Base-by-base conservation (phyloP, 1,284 basidiomycete genomes). In the Papiliotrema nemorosa region DNA sequence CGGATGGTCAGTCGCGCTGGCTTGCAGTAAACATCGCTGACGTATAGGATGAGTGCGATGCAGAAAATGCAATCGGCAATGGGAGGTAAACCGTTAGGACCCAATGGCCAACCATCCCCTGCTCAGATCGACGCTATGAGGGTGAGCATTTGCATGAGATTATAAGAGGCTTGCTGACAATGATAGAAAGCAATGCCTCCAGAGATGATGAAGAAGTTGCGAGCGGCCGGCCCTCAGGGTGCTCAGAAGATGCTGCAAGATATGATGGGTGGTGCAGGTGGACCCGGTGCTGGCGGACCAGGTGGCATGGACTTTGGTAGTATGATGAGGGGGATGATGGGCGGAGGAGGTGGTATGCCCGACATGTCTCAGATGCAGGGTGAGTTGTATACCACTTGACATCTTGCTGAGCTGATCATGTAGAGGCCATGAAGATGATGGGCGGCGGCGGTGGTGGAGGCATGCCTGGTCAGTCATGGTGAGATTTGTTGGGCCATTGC, bases 161-260 rank as follows among this genome's bases (percentile, higher is more conserved):
- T 21, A 34, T 22, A 24, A n/a, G 26, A n/a, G 20, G 10, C 14
- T 21, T 40, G 47, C 46, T 54, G 22, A 45, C 33, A n/a, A 43
- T 7, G 6, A n/a, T 64, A 90, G 83, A 85, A 88, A 53, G 79
- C 88, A 13, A 85, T 93, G 82, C 90, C 90, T 2, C 89, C 90
- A 10, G 89, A 90, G 29, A 86, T 91, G 83, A 71, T 92, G 52
- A 86, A 84, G 49, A 87, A 90, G 70, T 80, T 92, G 71, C 81
- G 88, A 43, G 79, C 84, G 44, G 88, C 88, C 12, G 77, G 77
- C n/a, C 73, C 74, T 5, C 85, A 86, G 33, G 88, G 88, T n/a
- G 88, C 91, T 77, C 87, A 91, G 67, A 90, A 92, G 71, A 91
- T 93, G 87, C 88, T 94, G 87, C 88, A 87, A 70, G 87, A 90